These are phyloP conservation scores for Phytopythium sindhum DNA, from an alignment of 352 stramenopile genomes.

Conservation along the genomic window DNA sequence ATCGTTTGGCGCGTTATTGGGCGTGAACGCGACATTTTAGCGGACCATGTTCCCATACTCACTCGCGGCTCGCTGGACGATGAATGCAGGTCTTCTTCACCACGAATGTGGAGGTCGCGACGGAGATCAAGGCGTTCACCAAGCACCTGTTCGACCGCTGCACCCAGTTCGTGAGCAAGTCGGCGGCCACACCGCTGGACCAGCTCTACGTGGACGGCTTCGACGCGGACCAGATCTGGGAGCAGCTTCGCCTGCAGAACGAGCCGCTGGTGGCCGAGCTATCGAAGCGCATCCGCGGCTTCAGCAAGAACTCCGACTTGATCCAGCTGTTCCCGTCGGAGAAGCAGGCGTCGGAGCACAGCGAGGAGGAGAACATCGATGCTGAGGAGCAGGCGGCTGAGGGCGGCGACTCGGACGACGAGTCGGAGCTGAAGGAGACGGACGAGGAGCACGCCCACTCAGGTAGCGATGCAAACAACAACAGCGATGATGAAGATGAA, in stretches of 20 bases:
- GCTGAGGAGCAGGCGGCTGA: conserved; percentile 12
- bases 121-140: conserved; percentile 65
- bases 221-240: conserved; percentile 82
- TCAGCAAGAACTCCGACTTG: conserved; percentile 54
- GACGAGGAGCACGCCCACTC: conserved; percentile 20
- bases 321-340: conserved; percentile 61
- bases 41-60: not conserved
- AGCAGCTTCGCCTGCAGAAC: conserved; percentile 83
- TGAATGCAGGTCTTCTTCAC: conserved; percentile 68
- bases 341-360: conserved; percentile 30
- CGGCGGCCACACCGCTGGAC: conserved; percentile 46
- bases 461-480: conserved; percentile 10
- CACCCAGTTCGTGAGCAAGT: conserved; percentile 53
- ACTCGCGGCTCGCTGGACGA: not conserved
- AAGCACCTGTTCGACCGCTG: conserved; percentile 82
- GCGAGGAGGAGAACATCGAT: conserved; percentile 26
- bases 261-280: conserved; percentile 64
- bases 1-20: not conserved
- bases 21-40: not conserved
- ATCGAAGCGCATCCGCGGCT: conserved; percentile 63
- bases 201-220: conserved; percentile 83
- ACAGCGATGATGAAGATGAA: conserved; percentile 4
- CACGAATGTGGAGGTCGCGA: conserved; percentile 56
- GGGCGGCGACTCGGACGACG: conserved; percentile 11
- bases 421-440: conserved; percentile 20